Percentiles rank a stretch among this genome's conserved stretches.
phyloP scores from a whole-genome alignment of 768 basidiomycete species.

The Lyophyllum atratum region DNA sequence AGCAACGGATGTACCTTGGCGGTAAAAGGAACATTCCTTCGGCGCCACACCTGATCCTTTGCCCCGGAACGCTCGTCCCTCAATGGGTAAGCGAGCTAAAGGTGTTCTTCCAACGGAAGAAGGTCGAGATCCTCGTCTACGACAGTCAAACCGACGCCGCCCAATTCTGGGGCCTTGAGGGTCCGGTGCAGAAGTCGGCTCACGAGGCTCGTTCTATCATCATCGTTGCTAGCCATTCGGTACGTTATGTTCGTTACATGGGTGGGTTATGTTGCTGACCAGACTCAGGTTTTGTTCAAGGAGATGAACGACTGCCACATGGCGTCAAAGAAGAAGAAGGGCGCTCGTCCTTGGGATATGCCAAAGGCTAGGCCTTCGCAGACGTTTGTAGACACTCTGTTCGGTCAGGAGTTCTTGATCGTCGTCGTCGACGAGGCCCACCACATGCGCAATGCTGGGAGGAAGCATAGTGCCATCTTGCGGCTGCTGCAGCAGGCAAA shows the following conservation, averaged over 20 bases:
- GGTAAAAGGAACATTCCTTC: neutral
- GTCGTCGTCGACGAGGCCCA: conserved; percentile 25
- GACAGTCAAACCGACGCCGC: neutral
- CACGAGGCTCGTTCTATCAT: conserved; percentile 12
- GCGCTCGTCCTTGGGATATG: conserved; percentile 17
- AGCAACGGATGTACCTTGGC: neutral
- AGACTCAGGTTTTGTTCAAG: conserved; percentile 15
- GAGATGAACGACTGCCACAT: conserved; percentile 12
- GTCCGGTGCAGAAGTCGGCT: conserved; percentile 15
- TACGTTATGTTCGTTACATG: conserved; percentile 13
- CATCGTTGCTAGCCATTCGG: conserved; percentile 28
- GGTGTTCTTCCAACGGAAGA: conserved; percentile 9
- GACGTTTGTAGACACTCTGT: conserved; percentile 16
- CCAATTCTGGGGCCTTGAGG: conserved; percentile 20
- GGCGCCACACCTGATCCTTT: conserved; percentile 21
- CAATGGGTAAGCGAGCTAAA: conserved; percentile 25
- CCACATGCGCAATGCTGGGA: conserved; percentile 18
- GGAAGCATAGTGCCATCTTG: conserved; percentile 11
- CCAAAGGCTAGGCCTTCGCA: neutral
- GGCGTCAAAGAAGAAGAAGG: neutral
- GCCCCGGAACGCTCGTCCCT: conserved; percentile 18
- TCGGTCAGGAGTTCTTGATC: conserved; percentile 16
- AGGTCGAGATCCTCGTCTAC: conserved; percentile 28
- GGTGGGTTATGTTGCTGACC: neutral
- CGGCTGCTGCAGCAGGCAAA: conserved; percentile 8